Percentiles rank a stretch among this genome's conserved stretches.
These are phyloP conservation scores for Colletotrichum higginsianum DNA, from an alignment of 2,329 filamentous ascomycete genomes.

Conservation along the genomic window DNA sequence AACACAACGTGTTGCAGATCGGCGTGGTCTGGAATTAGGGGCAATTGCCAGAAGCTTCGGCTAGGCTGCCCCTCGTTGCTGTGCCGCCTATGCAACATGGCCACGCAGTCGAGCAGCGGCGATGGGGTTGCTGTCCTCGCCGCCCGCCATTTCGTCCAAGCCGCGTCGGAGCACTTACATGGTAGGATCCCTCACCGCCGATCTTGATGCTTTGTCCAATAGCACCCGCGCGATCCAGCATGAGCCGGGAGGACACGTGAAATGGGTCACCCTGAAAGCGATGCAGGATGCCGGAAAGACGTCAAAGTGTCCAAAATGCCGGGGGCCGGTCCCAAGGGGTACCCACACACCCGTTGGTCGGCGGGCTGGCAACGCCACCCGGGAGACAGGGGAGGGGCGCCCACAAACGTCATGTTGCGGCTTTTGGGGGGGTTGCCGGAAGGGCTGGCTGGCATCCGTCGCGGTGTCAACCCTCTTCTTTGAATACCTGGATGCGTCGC, in stretches of 20 bases:
- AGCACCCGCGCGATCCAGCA: neutral
- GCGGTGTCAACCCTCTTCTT: neutral
- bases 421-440: neutral
- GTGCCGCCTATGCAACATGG: neutral
- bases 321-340: constrained; percentile 27
- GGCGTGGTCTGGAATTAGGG: neutral
- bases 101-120: neutral
- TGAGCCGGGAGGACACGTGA: constrained; percentile 26
- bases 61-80: neutral
- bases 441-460: constrained; percentile 17
- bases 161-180: constrained; percentile 1
- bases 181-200: neutral
- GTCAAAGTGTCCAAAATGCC: constrained; percentile 2
- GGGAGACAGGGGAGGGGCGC: constrained; percentile 25
- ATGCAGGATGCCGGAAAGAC: constrained; percentile 8
- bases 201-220: constrained; percentile 40
- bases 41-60: neutral
- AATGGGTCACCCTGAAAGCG: constrained; percentile 8
- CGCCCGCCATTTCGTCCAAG: constrained; percentile 20
- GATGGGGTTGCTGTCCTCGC: constrained; percentile 11
- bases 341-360: constrained; percentile 31
- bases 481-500: constrained; percentile 15
- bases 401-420: constrained; percentile 35
- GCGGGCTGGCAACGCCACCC: constrained; percentile 32
- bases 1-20: too few species aligned